phyloP scores from a whole-genome alignment of 495 filamentous ascomycete genomes.

The Jackrogersella minutella region DNA sequence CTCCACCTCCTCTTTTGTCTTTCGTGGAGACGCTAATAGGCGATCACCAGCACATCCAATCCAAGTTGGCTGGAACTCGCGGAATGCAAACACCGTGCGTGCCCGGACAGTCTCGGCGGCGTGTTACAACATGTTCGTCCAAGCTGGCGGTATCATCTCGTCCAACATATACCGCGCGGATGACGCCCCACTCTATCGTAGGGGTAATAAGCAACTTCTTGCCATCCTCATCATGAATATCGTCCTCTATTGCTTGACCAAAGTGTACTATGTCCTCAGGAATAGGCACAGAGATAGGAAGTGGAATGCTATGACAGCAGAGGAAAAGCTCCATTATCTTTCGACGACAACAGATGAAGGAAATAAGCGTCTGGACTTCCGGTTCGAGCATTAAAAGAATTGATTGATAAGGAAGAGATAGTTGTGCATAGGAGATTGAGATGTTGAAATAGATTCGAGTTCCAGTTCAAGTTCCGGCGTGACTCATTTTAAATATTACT shows the following conservation, averaged over 20 bases:
- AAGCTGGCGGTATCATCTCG: conserved; percentile 67
- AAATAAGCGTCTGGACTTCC: conserved; percentile 75
- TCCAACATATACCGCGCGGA: conserved; percentile 71
- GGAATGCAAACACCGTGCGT: conserved; percentile 66
- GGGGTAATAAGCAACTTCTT: conserved; percentile 69
- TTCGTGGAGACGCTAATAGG: neutral
- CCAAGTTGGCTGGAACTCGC: conserved; percentile 50
- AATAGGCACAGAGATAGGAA: conserved; percentile 57
- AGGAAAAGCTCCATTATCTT: conserved; percentile 69
- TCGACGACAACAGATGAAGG: conserved; percentile 71
- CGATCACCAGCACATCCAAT: conserved; percentile 49
- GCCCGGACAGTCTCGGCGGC: conserved; percentile 65
- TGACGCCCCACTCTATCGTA: conserved; percentile 68
- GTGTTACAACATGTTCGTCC: conserved; percentile 73
- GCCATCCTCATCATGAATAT: conserved; percentile 64
- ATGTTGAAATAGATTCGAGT: neutral
- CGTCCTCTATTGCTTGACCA: conserved; percentile 62
- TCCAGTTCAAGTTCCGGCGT: neutral
- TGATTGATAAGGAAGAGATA: neutral
- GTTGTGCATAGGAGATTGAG: neutral
- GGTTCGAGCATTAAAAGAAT: conserved; percentile 52
- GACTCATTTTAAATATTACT: neutral
- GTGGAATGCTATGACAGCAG: conserved; percentile 70
- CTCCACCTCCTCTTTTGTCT: neutral
- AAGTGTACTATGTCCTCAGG: conserved; percentile 68